Conservation (phyloP, 1,284 basidiomycete genomes). For the Irpex sp. region DNA sequence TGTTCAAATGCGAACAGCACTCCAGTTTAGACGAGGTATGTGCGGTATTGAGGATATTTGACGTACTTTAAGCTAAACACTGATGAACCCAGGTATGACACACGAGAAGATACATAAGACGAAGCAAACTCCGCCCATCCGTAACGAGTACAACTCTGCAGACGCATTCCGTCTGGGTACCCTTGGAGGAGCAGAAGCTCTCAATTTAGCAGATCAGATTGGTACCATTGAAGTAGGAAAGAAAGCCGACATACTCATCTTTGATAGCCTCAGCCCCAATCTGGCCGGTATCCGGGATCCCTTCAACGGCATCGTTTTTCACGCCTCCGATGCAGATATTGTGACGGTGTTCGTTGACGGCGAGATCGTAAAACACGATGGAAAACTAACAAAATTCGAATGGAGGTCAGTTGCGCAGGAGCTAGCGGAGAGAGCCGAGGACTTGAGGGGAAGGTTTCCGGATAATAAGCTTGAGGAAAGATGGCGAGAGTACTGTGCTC, state of each 20-base stretch:
- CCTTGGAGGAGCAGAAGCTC: conserved; percentile 30
- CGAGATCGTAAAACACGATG: conserved; percentile 28
- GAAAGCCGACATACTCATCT: conserved; percentile 31
- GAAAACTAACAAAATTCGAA: conserved; percentile 21
- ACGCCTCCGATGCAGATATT: conserved; percentile 30
- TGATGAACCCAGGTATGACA: neutral
- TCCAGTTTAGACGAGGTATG: conserved; percentile 28
- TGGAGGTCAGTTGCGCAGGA: conserved; percentile 18
- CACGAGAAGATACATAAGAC: conserved; percentile 22
- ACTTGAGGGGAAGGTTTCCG: too few species aligned
- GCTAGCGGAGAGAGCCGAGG: too few species aligned
- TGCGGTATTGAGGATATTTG: too few species aligned
- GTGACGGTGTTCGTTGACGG: conserved; percentile 32
- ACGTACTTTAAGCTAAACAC: too few species aligned
- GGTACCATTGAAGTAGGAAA: conserved; percentile 33
- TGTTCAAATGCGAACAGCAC: conserved; percentile 29
- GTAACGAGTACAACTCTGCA: conserved; percentile 24
- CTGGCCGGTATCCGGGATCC: conserved; percentile 27
- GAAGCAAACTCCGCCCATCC: conserved; percentile 19
- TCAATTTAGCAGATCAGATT: conserved; percentile 25
- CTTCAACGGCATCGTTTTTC: conserved; percentile 28
- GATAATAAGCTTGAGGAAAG: too few species aligned
- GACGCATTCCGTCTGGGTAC: conserved; percentile 32
- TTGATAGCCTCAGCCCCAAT: conserved; percentile 27
- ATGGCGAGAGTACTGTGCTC: conserved; percentile 17